Percentiles rank a stretch among this genome's conserved stretches.
These are phyloP conservation scores for Psilocybe cubensis DNA, from an alignment of 768 basidiomycete genomes.

Conservation along the genomic window DNA sequence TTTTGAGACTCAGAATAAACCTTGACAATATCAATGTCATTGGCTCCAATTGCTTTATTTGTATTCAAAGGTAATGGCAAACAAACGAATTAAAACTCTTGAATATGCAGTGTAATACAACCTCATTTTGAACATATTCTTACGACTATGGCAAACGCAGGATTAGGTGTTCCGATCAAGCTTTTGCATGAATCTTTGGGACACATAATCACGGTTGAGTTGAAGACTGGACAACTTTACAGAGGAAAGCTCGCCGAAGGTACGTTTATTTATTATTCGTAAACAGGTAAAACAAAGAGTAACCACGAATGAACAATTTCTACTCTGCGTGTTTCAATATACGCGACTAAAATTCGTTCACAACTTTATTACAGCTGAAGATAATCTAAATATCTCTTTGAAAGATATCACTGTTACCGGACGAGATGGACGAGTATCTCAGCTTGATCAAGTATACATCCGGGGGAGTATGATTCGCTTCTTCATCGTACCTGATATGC, in stretches of 20 bases:
- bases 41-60: background rate
- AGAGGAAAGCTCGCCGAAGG: slow-evolving; percentile 98
- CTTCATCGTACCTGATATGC: slow-evolving; percentile 99
- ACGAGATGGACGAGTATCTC: slow-evolving; percentile 97
- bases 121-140: slow-evolving; percentile 5
- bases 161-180: slow-evolving; percentile 95
- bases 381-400: slow-evolving; percentile 95
- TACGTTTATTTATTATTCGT: slow-evolving; percentile 35
- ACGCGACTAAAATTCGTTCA: slow-evolving; percentile 19
- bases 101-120: background rate
- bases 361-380: slow-evolving; percentile 72
- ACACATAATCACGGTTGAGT: slow-evolving; percentile 96
- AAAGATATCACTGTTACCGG: slow-evolving; percentile 98
- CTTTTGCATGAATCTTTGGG: slow-evolving; percentile 96
- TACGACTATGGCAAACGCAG: slow-evolving; percentile 53
- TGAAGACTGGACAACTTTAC: slow-evolving; percentile 97
- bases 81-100: background rate
- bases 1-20: too few species aligned
- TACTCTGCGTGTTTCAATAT: slow-evolving; percentile 1
- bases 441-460: slow-evolving; percentile 99
- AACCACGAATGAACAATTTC: slow-evolving; percentile 9
- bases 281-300: background rate
- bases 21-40: too few species aligned
- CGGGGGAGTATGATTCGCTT: slow-evolving; percentile 97
- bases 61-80: slow-evolving; percentile 3